Base-by-base conservation (phyloP, 495 filamentous ascomycete species). In the Beverwykella pulmonaria region DNA sequence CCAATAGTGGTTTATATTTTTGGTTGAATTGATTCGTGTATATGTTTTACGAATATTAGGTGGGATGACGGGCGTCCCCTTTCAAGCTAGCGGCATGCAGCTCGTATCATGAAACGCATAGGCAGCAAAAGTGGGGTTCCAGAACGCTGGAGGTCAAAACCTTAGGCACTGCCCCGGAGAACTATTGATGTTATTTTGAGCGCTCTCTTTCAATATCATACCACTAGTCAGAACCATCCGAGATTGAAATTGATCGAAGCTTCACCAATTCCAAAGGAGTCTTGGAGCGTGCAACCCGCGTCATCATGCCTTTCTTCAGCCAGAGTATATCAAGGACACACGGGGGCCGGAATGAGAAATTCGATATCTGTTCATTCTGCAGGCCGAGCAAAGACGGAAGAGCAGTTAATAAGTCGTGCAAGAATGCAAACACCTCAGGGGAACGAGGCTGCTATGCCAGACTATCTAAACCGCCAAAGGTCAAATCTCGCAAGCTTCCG, bases 401-500 rank as follows among this genome's bases (percentile, higher is more conserved):
- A 44, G 6, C 39, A 44, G 3, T n/a, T 3, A 2, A 15, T n/a
- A 44, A n/a, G 17, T 44, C 39, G 9, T 44, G 39, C 39, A 44
- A 44, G 39, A 44, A n/a, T 3, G 3, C 39, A 4, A 15, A 4
- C 2, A 14, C 17, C 3, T n/a, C 39, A 9, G 39, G 15, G 2
- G 39, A 44, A 9, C 39, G 39, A 44, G 15, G 39, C 8, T 44
- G 39, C 39, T 44, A 44, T 14, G 48, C 19, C 22, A 55, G 32
- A 30, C 29, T 55, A 30, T 30, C 53, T 9, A 55, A 55, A 17
- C 53, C 53, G 25, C 53, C 53, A 5, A 55, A 55, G n/a, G 53
- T 55, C 53, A 25, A 52, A 25, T 25, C 26, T 19, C 39, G 39
- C 39, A 29, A 55, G 29, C 4, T 55, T 34, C 53, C 23, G 53